Evolutionary conservation across 176 grass and related monocot genomes (phyloP), one percentile per base, ranked within the genome.

Genomic region (Bolboschoenus planiculmis): DNA sequence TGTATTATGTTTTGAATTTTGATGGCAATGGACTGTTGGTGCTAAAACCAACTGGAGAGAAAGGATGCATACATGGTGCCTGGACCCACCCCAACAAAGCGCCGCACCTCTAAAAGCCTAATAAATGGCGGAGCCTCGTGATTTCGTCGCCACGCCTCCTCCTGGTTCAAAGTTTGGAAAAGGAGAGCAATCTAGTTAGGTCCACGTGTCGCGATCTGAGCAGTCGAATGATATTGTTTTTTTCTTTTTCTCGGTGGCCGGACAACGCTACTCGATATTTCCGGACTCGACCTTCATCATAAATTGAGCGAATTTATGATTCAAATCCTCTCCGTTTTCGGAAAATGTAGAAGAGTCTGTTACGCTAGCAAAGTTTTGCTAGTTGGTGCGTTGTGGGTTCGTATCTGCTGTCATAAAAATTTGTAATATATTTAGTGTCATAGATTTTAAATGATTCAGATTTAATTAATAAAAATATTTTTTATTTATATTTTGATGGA

Each of bases 301-400:
- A 58, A 61, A 62, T 65, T 50, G 26, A 60, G 34, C 20, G 48
- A 33, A 82, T 82, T 47, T 47, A 44, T 62, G 8, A 18, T 82
- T 82, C 79, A 82, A 31, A 82, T 82, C 79, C 79, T 64, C 79
- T 82, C 79, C 79, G 21, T 58, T 80, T 13, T 10, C 47, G 1
- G 1, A 7, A 48, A 48, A 1, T 48, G 13, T 10, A 48, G 46
- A 48, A n/a, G n/a, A n/a, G n/a, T n/a, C n/a, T n/a, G n/a, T n/a
- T n/a, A n/a, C n/a, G n/a, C n/a, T n/a, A n/a, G n/a, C n/a, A n/a
- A n/a, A n/a, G n/a, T n/a, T n/a, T n/a, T n/a, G n/a, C n/a, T n/a
- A n/a, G n/a, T n/a, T n/a, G n/a, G n/a, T n/a, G n/a, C n/a, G n/a
- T n/a, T n/a, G n/a, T n/a, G n/a, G n/a, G n/a, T n/a, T n/a, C n/a